phyloP scores from a whole-genome alignment of 805 yeast genomes.

The Pichia ethanolica region DNA sequence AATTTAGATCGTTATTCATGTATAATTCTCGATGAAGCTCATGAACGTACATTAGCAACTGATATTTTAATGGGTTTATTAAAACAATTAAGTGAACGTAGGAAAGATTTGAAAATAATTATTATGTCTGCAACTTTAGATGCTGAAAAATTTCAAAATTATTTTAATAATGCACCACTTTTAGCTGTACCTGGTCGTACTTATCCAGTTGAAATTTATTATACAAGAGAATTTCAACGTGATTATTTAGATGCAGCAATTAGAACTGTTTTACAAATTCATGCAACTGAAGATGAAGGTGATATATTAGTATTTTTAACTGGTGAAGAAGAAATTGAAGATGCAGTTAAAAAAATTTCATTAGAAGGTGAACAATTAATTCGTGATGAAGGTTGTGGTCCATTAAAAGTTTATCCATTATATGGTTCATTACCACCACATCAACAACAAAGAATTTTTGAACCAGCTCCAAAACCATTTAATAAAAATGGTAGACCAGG shows the following conservation, averaged over 20 bases:
- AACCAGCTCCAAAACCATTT: slow-evolving; percentile 75
- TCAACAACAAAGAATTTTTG: slow-evolving; percentile 90
- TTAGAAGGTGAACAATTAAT: slow-evolving; percentile 84
- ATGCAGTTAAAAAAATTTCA: slow-evolving; percentile 82
- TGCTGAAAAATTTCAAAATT: slow-evolving; percentile 89
- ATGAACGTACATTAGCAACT: slow-evolving; percentile 93
- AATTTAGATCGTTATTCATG: slow-evolving; percentile 74
- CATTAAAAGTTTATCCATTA: slow-evolving; percentile 80
- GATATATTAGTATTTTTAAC: slow-evolving; percentile 82
- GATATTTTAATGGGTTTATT: slow-evolving; percentile 94
- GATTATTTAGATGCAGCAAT: slow-evolving; percentile 94
- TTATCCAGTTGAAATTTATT: slow-evolving; percentile 92
- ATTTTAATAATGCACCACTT: slow-evolving; percentile 87
- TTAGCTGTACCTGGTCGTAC: slow-evolving; percentile 98
- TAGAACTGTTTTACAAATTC: slow-evolving; percentile 91
- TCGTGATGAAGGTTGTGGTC: slow-evolving; percentile 88
- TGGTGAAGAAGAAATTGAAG: slow-evolving; percentile 98
- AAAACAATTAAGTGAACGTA: slow-evolving; percentile 69
- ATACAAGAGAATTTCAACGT: slow-evolving; percentile 93
- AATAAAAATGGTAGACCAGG: slow-evolving; percentile 84
- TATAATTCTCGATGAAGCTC: slow-evolving; percentile 94
- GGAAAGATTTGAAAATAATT: slow-evolving; percentile 85
- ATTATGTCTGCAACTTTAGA: slow-evolving; percentile 98
- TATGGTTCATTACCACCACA: slow-evolving; percentile 96
- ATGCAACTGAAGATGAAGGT: slow-evolving; percentile 92